Evolutionary conservation across 2,329 filamentous ascomycete genomes (phyloP).

Genomic region (Diplocarpon mali): DNA sequence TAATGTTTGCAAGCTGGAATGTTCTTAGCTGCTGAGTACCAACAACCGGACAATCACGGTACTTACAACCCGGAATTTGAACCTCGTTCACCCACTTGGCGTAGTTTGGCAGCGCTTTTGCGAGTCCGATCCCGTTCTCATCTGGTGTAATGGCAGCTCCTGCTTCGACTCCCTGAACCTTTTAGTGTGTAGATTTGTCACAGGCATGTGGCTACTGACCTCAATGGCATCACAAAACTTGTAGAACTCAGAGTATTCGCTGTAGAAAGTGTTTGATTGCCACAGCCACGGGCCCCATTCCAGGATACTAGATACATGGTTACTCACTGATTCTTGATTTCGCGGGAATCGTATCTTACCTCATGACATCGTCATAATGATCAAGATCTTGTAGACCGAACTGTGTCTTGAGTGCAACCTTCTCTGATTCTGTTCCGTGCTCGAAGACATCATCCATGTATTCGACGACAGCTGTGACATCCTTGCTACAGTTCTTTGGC

Average conservation of each 20-base stretch:
- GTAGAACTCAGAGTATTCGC: conserved; percentile 36
- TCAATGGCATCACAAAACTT: conserved; percentile 34
- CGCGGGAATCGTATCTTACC: conserved; percentile 9
- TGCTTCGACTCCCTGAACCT: conserved; percentile 26
- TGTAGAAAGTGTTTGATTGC: conserved; percentile 42
- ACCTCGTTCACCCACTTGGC: conserved; percentile 40
- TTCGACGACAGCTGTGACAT: conserved; percentile 39
- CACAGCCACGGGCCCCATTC: conserved; percentile 46
- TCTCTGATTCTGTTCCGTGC: conserved; percentile 32
- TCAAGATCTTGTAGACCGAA: conserved; percentile 41
- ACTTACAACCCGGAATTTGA: conserved; percentile 38
- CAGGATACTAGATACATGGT: conserved; percentile 31
- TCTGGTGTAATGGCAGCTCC: conserved; percentile 25
- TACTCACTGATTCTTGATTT: not conserved
- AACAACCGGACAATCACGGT: not conserved
- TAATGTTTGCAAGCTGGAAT: conserved; percentile 34
- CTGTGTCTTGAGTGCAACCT: conserved; percentile 36
- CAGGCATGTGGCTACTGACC: conserved; percentile 15
- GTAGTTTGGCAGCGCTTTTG: conserved; percentile 42
- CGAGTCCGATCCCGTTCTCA: conserved; percentile 38
- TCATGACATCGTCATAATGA: conserved; percentile 30
- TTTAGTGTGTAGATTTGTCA: not conserved
- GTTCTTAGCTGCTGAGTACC: not conserved
- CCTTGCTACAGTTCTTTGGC: conserved; percentile 45
- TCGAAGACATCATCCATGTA: conserved; percentile 40